Percentiles rank a stretch among this genome's conserved stretches.
Conservation (phyloP, 2,329 filamentous ascomycete genomes). For the Trichoderma sp. region DNA sequence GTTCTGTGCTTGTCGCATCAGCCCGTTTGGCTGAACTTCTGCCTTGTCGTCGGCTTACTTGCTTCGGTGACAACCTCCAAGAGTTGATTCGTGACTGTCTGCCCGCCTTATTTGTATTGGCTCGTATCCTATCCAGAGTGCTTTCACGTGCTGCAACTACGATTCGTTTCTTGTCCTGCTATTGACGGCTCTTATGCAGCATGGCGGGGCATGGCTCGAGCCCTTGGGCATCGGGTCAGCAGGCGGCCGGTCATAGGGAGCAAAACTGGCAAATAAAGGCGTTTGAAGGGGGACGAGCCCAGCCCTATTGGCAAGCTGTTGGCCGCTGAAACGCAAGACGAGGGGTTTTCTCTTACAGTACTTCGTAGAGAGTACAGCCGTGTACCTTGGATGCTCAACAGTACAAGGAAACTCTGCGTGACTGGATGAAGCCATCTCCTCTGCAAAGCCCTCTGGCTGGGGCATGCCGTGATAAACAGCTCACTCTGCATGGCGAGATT, state of each 20-base stretch:
- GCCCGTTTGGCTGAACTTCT: not conserved
- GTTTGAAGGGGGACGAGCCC: not conserved
- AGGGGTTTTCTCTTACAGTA: not conserved
- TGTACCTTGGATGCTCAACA: not conserved
- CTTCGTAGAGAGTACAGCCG: not conserved
- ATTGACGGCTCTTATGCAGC: not conserved
- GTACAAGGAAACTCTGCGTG: not conserved
- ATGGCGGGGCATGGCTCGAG: not conserved
- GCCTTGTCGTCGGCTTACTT: not conserved
- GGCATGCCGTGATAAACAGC: slow-evolving; percentile 4
- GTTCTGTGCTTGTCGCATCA: not conserved
- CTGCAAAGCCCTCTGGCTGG: not conserved
- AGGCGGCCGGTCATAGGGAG: not conserved
- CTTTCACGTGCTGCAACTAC: not conserved
- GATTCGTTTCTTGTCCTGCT: not conserved
- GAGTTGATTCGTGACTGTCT: not conserved
- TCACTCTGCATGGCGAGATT: not conserved
- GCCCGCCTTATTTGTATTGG: not conserved
- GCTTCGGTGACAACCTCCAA: not conserved
- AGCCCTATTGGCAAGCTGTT: not conserved
- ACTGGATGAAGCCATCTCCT: not conserved
- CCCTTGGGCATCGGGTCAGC: slow-evolving; percentile 15
- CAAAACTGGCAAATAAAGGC: not conserved
- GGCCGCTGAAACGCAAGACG: not conserved
- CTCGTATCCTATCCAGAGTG: not conserved